Evolutionary conservation across 2,329 filamentous ascomycete genomes (phyloP).

Genomic region (Septoria petroselini): DNA sequence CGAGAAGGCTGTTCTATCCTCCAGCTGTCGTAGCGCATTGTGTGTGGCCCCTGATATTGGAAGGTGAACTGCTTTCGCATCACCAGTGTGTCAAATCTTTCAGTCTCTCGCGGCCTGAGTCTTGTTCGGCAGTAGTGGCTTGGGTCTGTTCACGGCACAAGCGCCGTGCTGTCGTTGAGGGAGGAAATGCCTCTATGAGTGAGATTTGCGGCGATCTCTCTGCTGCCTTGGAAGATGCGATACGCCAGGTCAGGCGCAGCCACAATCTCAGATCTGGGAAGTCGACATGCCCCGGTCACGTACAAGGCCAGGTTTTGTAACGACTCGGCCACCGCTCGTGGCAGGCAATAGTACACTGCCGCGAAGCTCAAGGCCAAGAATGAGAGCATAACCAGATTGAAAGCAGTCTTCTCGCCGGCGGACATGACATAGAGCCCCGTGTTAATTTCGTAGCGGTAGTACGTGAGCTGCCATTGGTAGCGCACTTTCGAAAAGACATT

Average conservation of each 20-base stretch:
- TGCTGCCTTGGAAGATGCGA: slow-evolving; percentile 16
- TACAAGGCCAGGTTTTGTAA: slow-evolving; percentile 26
- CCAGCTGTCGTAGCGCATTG: no score
- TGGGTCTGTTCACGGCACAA: background rate
- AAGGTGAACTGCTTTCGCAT: no score
- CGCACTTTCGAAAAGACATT: slow-evolving; percentile 22
- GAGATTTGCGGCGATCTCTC: slow-evolving; percentile 19
- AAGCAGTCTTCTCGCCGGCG: slow-evolving; percentile 31
- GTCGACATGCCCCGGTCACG: slow-evolving; percentile 20
- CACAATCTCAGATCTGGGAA: slow-evolving; percentile 1
- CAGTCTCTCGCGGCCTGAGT: no score
- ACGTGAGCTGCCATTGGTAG: slow-evolving; percentile 29
- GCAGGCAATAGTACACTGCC: slow-evolving; percentile 28
- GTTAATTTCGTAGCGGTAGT: slow-evolving; percentile 34
- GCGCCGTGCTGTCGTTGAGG: slow-evolving; percentile 15
- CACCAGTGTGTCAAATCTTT: no score
- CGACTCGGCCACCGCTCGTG: slow-evolving; percentile 16
- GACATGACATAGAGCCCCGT: slow-evolving; percentile 33
- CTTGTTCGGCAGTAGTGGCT: no score
- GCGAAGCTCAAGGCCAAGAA: slow-evolving; percentile 22
- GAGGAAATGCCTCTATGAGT: slow-evolving; percentile 6
- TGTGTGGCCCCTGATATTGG: no score
- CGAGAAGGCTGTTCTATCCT: no score
- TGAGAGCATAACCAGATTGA: slow-evolving; percentile 29
- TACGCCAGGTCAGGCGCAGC: slow-evolving; percentile 14